A percentile compares a stretch with the other conserved stretches of the same genome.
Evolutionary conservation across 495 filamentous ascomycete genomes (phyloP).

Genomic region (Lophiotrema nucula): DNA sequence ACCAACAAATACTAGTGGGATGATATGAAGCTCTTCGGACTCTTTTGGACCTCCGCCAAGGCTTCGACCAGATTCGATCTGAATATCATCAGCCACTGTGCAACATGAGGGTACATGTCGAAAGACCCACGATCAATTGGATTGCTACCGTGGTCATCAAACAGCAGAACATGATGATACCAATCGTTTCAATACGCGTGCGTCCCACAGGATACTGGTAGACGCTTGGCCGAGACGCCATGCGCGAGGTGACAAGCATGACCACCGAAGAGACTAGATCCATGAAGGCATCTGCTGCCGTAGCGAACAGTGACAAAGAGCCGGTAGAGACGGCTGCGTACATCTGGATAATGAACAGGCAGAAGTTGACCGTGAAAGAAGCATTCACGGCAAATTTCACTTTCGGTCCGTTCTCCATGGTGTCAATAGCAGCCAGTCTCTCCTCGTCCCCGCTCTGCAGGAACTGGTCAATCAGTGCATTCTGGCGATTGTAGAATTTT

Average conservation of each 20-base stretch:
- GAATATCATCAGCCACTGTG: slow-evolving; percentile 6
- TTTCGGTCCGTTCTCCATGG: slow-evolving; percentile 49
- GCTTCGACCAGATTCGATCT: slow-evolving; percentile 51
- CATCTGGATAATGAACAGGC: slow-evolving; percentile 56
- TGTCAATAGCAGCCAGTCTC: slow-evolving; percentile 48
- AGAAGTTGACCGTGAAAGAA: slow-evolving; percentile 55
- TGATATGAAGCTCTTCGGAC: slow-evolving; percentile 46
- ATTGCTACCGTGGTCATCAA: slow-evolving; percentile 58
- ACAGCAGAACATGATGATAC: slow-evolving; percentile 59
- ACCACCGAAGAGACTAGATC: slow-evolving; percentile 58
- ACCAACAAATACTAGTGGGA: slow-evolving; percentile 53
- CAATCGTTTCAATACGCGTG: slow-evolving; percentile 55
- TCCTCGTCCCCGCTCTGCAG: slow-evolving; percentile 55
- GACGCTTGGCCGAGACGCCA: slow-evolving; percentile 53
- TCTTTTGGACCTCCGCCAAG: slow-evolving; percentile 46
- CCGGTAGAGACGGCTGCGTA: slow-evolving; percentile 59
- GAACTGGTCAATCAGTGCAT: slow-evolving; percentile 56
- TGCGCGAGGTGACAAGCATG: slow-evolving; percentile 53
- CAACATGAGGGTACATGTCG: slow-evolving; percentile 1
- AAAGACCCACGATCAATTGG: slow-evolving; percentile 44
- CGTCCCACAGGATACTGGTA: slow-evolving; percentile 60
- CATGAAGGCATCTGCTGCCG: slow-evolving; percentile 60
- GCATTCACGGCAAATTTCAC: slow-evolving; percentile 58
- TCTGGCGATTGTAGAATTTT: slow-evolving; percentile 56
- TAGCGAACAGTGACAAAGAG: slow-evolving; percentile 56